Percentiles rank a stretch among this genome's conserved stretches.
Conservation (phyloP, 441 rosid genomes). For the Populus hybrid region DNA sequence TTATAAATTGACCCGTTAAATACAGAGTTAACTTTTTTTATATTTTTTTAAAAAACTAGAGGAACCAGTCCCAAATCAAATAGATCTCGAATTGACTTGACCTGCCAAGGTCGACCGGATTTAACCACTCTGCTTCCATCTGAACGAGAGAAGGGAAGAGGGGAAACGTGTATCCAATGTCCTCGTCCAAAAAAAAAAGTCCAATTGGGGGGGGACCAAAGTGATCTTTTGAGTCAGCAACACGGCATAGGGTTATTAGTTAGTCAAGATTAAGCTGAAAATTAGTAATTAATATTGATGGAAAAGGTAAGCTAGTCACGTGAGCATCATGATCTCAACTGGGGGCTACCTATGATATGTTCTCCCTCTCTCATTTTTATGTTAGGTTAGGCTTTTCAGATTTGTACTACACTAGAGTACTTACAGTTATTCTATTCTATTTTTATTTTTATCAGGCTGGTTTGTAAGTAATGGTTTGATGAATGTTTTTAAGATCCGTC, state of each 20-base stretch:
- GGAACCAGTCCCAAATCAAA: too few species aligned
- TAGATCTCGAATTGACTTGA: too few species aligned
- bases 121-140: conserved; percentile 8
- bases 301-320: conserved; percentile 20
- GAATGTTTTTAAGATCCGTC: neutral
- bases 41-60: too few species aligned
- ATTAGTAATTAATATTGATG: neutral
- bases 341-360: conserved; percentile 1
- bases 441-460: neutral
- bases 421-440: neutral
- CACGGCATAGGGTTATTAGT: neutral
- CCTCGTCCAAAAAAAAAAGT: conserved; percentile 12
- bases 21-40: too few species aligned
- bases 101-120: too few species aligned
- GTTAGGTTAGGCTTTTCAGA: conserved; percentile 17
- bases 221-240: conserved; percentile 23
- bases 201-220: conserved; percentile 17
- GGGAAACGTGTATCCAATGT: conserved; percentile 4
- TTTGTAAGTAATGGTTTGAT: neutral
- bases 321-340: conserved; percentile 33
- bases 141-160: conserved; percentile 13
- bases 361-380: conserved; percentile 21
- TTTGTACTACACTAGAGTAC: neutral
- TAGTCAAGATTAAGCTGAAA: neutral
- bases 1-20: too few species aligned